Base-by-base conservation (phyloP, 2,329 filamentous ascomycete genomes). In the Talaromyces sp. region DNA sequence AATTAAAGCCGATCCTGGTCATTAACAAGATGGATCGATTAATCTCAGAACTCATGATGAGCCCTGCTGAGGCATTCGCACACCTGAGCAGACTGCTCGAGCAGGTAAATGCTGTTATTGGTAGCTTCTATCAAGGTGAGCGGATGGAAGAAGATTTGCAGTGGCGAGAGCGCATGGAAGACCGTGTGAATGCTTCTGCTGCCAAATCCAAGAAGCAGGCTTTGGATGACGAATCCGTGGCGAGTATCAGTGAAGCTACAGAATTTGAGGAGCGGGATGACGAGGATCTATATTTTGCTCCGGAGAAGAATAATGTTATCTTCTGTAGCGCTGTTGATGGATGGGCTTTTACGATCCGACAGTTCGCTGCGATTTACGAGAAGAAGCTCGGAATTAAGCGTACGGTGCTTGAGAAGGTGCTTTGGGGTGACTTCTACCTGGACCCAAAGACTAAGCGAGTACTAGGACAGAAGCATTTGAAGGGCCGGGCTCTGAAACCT, bases 1-100 rank as follows among this genome's bases (percentile, higher is more conserved):
- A 96, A 74, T 81, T 99, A 56, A 96, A 95, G 73, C 94, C 94
- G 1, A 78, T 99, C 35, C 81, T 99, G 37, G 91, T 97, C 51
- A 93, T 99, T 74, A 99, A 99, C 79, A 99, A 99, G 75, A 96
- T 99, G 80, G 94, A 99, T 73, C 85, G 94, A 52, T 82, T 99
- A 51, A 83, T 99, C 51, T 96, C 91, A 2, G 94, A 99, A 77
- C 81, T 97, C 49, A 93, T 95, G 70, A 92, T 99, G 88, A 96
- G 86, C 7, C 91, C 94, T 0, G 80, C 76, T 14, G 94, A 99
- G 71, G 94, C 94, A 32, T 95, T 95, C 68, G 85, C 86, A 20
- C 94, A 99, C 75, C 76, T 99, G 13, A 91, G 82, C 71, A 94
- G 92, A 70, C 81, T 97, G 3, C 75, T 99, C 7, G 94, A 97